phyloP scores from a whole-genome alignment of 768 basidiomycete genomes.

The Serendipita vermifera region DNA sequence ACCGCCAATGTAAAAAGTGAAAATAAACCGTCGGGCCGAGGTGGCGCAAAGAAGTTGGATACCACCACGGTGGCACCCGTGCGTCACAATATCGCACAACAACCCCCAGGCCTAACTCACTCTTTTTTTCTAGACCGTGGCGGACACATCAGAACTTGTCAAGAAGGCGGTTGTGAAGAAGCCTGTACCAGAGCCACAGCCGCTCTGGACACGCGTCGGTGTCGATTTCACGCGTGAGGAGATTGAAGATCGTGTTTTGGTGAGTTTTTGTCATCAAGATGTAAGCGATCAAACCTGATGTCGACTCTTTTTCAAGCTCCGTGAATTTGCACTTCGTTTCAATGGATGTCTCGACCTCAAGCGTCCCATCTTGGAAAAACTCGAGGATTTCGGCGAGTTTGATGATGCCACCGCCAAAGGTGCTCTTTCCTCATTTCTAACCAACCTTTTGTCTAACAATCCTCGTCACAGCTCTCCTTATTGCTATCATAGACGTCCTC shows the following conservation, averaged over 20 bases:
- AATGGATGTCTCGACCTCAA: background rate
- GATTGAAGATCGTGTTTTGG: slow-evolving; percentile 4
- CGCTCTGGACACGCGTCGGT: slow-evolving; percentile 7
- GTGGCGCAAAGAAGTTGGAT: too few species aligned
- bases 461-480: background rate
- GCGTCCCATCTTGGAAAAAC: background rate
- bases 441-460: background rate
- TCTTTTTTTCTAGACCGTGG: too few species aligned
- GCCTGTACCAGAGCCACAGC: background rate
- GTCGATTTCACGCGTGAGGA: slow-evolving; percentile 2
- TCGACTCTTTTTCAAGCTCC: background rate
- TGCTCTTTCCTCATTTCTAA: background rate
- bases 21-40: too few species aligned
- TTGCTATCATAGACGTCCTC: background rate
- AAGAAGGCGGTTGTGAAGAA: background rate
- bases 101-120: too few species aligned
- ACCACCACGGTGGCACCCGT: too few species aligned
- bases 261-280: too few species aligned
- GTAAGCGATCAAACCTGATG: too few species aligned
- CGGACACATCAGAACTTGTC: background rate
- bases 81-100: too few species aligned
- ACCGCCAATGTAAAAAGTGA: too few species aligned
- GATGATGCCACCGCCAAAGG: slow-evolving; percentile 5
- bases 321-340: slow-evolving; percentile 1
- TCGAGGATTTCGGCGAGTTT: slow-evolving; percentile 4